Evolutionary conservation across 2,329 filamentous ascomycete genomes (phyloP).

Genomic region (Fusarium sp.): DNA sequence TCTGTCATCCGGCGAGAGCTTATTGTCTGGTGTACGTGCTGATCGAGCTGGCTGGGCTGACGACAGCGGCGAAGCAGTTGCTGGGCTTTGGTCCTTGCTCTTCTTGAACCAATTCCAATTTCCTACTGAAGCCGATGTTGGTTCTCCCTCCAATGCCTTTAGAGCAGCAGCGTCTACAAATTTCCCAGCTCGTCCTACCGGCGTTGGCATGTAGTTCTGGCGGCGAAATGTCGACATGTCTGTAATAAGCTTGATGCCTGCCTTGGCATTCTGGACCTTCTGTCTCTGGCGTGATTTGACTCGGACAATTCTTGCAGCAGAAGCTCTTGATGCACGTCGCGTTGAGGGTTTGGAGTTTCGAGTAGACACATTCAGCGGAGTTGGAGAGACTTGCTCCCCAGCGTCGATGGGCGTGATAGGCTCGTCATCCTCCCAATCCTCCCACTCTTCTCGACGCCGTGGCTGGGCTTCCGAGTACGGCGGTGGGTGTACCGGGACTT

Average conservation of each 20-base stretch:
- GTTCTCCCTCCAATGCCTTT: conserved; percentile 66
- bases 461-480: conserved; percentile 29
- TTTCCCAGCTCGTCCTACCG: conserved; percentile 50
- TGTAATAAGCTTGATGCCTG: conserved; percentile 75
- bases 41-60: conserved; percentile 38
- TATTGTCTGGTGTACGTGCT: conserved; percentile 46
- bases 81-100: conserved; percentile 46
- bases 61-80: conserved; percentile 39
- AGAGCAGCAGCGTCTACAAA: conserved; percentile 69
- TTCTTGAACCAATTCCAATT: conserved; percentile 66
- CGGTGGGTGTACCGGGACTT: conserved; percentile 22
- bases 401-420: conserved; percentile 52
- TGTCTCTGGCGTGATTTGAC: conserved; percentile 69
- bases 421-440: conserved; percentile 63
- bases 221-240: conserved; percentile 67
- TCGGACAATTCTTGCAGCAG: conserved; percentile 54
- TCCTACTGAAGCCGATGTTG: conserved; percentile 62
- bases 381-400: conserved; percentile 47
- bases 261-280: conserved; percentile 67
- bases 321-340: conserved; percentile 47
- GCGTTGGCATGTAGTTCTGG: conserved; percentile 49
- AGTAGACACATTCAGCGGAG: conserved; percentile 26
- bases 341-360: conserved; percentile 23
- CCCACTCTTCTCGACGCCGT: conserved; percentile 56
- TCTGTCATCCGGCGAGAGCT: conserved; percentile 74